phyloP scores from a whole-genome alignment of 768 basidiomycete genomes.

The Neoboletus magnificus region DNA sequence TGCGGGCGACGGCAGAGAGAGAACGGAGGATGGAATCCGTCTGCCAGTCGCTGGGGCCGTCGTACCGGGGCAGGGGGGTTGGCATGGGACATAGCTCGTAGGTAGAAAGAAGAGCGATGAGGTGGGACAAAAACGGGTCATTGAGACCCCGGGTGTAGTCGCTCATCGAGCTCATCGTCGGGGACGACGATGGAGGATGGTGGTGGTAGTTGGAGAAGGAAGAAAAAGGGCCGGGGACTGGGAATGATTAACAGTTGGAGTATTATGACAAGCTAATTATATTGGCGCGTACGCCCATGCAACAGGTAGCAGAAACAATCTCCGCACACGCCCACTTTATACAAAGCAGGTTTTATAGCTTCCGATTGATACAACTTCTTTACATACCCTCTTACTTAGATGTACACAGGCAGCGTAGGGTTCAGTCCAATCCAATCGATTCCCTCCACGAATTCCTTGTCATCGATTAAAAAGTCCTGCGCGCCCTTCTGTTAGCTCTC shows the following conservation, averaged over 20 bases:
- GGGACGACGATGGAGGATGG: constrained; percentile 2
- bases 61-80: constrained; percentile 51
- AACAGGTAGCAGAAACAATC: constrained; percentile 9
- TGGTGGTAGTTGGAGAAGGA: constrained; percentile 5
- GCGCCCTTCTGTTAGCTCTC: constrained; percentile 6
- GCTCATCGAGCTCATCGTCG: constrained; percentile 35
- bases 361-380: constrained; percentile 2
- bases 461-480: constrained; percentile 83
- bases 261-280: neutral
- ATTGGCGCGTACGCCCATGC: neutral
- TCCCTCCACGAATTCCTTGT: constrained; percentile 66
- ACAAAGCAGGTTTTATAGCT: neutral
- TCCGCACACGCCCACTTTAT: constrained; percentile 13
- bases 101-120: constrained; percentile 54
- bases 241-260: neutral
- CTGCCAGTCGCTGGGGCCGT: constrained; percentile 56
- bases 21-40: constrained; percentile 55
- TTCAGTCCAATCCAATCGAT: constrained; percentile 72
- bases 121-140: constrained; percentile 49
- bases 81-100: constrained; percentile 54
- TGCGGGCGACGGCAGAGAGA: constrained; percentile 46
- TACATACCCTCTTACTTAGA: constrained; percentile 41
- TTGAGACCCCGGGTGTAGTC: constrained; percentile 20
- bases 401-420: constrained; percentile 77
- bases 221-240: neutral